phyloP scores from a whole-genome alignment of 1,284 basidiomycete species.

The Ganoderma leucocontextum region DNA sequence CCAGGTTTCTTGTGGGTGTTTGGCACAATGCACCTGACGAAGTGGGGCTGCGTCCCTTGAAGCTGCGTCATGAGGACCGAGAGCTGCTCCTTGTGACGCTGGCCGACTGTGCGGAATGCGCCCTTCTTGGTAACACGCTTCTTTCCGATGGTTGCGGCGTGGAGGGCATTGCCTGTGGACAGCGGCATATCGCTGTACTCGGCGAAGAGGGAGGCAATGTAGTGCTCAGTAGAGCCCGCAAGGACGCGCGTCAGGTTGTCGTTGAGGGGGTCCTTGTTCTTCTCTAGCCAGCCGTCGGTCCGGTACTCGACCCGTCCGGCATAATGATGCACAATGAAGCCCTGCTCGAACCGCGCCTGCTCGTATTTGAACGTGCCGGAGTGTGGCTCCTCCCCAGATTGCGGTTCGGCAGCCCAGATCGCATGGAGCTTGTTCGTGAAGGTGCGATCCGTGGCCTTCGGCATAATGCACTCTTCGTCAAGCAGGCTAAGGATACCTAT shows the following conservation, averaged over 20 bases:
- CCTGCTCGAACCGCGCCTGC: conserved; percentile 89
- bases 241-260: conserved; percentile 95
- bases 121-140: conserved; percentile 92
- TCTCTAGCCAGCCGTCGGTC: conserved; percentile 97
- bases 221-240: conserved; percentile 84
- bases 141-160: conserved; percentile 63
- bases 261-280: conserved; percentile 99
- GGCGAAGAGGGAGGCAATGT: conserved; percentile 85
- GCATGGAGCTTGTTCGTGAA: conserved; percentile 93
- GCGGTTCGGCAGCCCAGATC: conserved; percentile 66
- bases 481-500: conserved; percentile 95
- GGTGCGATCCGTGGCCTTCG: conserved; percentile 93
- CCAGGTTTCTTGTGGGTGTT: conserved; percentile 94
- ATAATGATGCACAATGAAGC: conserved; percentile 97
- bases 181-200: conserved; percentile 74
- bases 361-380: conserved; percentile 87
- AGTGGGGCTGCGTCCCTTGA: conserved; percentile 96
- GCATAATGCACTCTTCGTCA: conserved; percentile 99
- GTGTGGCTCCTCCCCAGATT: conserved; percentile 64
- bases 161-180: conserved; percentile 43
- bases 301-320: conserved; percentile 97
- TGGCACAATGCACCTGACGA: conserved; percentile 98
- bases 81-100: conserved; percentile 97
- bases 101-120: conserved; percentile 95
- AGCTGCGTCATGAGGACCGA: conserved; percentile 93